Conservation (phyloP, 148 eudicot genomes). For the Vaccinium corymbosum region DNA sequence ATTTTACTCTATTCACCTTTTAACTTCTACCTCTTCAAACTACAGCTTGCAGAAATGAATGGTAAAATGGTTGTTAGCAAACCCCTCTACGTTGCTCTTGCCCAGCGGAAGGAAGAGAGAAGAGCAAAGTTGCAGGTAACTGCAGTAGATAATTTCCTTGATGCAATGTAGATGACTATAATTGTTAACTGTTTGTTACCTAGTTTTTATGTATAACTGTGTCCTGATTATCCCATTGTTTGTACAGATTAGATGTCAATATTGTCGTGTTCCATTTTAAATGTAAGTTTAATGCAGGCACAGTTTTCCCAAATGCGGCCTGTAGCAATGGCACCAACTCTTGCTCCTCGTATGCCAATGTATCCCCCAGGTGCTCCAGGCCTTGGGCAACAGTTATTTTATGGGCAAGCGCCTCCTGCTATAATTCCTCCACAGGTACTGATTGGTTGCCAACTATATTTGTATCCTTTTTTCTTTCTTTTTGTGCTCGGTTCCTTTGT, state of each 20-base stretch:
- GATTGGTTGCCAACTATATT: constrained; percentile 5
- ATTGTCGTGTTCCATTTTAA: not conserved
- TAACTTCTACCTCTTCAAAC: not conserved
- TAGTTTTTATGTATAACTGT: no score
- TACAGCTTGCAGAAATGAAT: constrained; percentile 81
- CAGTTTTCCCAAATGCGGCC: constrained; percentile 92
- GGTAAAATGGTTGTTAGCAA: constrained; percentile 78
- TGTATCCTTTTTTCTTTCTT: not conserved
- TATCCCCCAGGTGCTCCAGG: constrained; percentile 89
- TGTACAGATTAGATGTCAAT: not conserved
- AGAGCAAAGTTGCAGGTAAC: constrained; percentile 81
- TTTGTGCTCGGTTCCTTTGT: not conserved
- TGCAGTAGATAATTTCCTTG: not conserved
- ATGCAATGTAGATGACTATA: not conserved
- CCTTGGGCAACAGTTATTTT: constrained; percentile 77
- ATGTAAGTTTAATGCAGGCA: constrained; percentile 41
- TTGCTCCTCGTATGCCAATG: constrained; percentile 84
- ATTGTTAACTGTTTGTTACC: no score
- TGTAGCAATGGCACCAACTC: constrained; percentile 58
- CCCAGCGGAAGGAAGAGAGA: constrained; percentile 84
- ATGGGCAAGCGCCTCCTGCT: constrained; percentile 73
- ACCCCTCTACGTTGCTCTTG: constrained; percentile 87
- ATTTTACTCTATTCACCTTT: not conserved
- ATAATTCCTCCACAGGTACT: constrained; percentile 77
- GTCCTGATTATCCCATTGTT: no score